Evolutionary conservation across 2,329 filamentous ascomycete species (phyloP), one percentile per base, ranked within the genome.

Genomic region (Aspergillus fructus): DNA sequence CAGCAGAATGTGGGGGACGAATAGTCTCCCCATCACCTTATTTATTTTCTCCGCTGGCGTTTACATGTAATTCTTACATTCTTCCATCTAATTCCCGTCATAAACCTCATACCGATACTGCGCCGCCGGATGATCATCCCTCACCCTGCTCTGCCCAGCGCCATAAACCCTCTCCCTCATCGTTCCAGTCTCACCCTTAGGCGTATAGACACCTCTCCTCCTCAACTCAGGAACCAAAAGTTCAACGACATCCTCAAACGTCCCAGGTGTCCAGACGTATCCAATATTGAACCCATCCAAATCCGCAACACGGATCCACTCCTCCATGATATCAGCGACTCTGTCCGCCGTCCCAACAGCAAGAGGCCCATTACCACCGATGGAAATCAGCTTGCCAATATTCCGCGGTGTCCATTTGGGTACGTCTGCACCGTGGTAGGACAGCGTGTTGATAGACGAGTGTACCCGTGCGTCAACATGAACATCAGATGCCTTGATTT

Each of bases 91-190:
- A 21, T 37, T 37, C 5, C 34, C 34, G n/a, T 37, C 34, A 62
- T 87, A 88, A 1, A 85, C 80, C 63, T 83, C 77, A 62, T 88
- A 89, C 72, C 84, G 86, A 66, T 87, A 89, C 60, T 64, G 70
- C 49, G 79, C 83, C 1, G 85, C 86, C 0, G 76, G 65, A 68
- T 88, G 86, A 68, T 88, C 85, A 61, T 75, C 75, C 39, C 85
- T 76, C 56, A 89, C 66, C 15, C 78, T 74, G 6, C 70, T 77
- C 68, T 88, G 85, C 0, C 85, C 86, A 59, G 75, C 77, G 0
- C 85, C 85, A 68, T 87, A 88, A 0, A 88, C 74, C 71, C 83
- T 87, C 71, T 89, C 86, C 17, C 85, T 73, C 0, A 80, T 79
- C 2, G 82, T 85, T 23, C 81, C 53, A 19, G 58, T 49, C 48